These are phyloP conservation scores for Aspergillus pseudoterreus DNA, from an alignment of 2,329 filamentous ascomycete genomes.

Conservation along the genomic window DNA sequence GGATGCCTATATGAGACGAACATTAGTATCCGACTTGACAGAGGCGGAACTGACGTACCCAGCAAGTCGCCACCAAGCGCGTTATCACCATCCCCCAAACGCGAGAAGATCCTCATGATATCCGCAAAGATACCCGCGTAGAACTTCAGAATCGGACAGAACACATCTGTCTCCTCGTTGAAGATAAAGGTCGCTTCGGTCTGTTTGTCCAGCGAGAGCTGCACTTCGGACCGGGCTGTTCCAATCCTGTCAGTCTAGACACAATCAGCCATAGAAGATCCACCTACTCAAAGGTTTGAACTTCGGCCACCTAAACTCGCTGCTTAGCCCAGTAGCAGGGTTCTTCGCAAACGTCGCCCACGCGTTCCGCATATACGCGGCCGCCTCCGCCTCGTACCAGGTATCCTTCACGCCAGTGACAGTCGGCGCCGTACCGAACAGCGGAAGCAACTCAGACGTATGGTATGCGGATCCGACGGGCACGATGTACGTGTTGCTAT, in stretches of 20 bases:
- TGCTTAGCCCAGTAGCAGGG: neutral
- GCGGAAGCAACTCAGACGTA: neutral
- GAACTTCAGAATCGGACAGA: neutral
- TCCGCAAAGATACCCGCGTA: neutral
- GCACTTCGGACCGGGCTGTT: neutral
- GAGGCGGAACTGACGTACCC: neutral
- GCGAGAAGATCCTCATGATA: neutral
- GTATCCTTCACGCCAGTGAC: conserved; percentile 1
- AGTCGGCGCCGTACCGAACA: conserved; percentile 3
- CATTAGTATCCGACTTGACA: neutral
- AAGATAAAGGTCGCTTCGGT: conserved; percentile 4
- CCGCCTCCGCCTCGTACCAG: conserved; percentile 1
- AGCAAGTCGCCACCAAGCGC: neutral
- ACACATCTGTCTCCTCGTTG: conserved; percentile 1
- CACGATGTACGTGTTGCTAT: neutral
- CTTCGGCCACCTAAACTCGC: conserved; percentile 5
- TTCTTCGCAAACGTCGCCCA: conserved; percentile 5
- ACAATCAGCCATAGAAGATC: neutral
- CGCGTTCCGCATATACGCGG: conserved; percentile 3
- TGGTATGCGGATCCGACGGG: conserved; percentile 4
- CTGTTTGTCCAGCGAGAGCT: conserved; percentile 1
- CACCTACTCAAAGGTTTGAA: neutral
- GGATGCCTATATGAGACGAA: neutral
- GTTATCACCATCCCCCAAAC: neutral
- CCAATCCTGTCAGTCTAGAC: neutral